Conservation (phyloP, 1,284 basidiomycete genomes). For the Peniophora sp. region DNA sequence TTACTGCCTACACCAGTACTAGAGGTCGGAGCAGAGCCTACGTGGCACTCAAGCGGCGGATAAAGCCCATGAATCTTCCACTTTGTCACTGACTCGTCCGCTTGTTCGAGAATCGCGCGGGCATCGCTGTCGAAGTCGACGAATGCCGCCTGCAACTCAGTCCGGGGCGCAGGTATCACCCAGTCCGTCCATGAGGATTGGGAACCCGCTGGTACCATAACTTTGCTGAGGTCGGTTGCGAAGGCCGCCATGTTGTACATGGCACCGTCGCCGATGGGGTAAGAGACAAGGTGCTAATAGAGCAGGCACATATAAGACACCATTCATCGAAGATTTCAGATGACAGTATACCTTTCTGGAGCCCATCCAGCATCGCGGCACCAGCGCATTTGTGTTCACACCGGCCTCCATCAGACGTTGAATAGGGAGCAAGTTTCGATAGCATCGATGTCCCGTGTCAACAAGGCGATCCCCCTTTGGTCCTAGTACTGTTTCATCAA, state of each 20-base stretch:
- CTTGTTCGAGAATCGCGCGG: constrained; percentile 33
- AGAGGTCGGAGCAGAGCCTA: constrained; percentile 10
- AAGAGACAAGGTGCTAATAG: constrained; percentile 46
- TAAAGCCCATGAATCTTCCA: constrained; percentile 53
- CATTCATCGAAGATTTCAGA: not conserved
- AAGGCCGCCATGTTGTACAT: constrained; percentile 2
- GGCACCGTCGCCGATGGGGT: constrained; percentile 37
- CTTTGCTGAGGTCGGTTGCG: not conserved
- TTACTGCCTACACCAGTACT: too few relatives aligned
- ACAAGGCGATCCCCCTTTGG: too few relatives aligned
- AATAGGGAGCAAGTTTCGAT: too few relatives aligned
- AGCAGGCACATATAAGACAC: not conserved
- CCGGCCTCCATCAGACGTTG: too few relatives aligned
- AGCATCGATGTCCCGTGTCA: too few relatives aligned
- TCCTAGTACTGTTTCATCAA: too few relatives aligned
- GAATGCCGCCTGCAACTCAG: not conserved
- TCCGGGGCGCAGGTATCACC: not conserved
- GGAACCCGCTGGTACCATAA: not conserved
- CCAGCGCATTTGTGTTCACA: too few relatives aligned
- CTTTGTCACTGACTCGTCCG: constrained; percentile 38
- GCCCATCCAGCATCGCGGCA: too few relatives aligned
- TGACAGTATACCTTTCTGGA: too few relatives aligned
- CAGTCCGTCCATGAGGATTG: not conserved
- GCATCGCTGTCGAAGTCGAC: constrained; percentile 13
- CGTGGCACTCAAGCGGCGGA: constrained; percentile 40